phyloP scores from a whole-genome alignment of 2,329 filamentous ascomycete species.

The Plectosphaerella cucumerina region DNA sequence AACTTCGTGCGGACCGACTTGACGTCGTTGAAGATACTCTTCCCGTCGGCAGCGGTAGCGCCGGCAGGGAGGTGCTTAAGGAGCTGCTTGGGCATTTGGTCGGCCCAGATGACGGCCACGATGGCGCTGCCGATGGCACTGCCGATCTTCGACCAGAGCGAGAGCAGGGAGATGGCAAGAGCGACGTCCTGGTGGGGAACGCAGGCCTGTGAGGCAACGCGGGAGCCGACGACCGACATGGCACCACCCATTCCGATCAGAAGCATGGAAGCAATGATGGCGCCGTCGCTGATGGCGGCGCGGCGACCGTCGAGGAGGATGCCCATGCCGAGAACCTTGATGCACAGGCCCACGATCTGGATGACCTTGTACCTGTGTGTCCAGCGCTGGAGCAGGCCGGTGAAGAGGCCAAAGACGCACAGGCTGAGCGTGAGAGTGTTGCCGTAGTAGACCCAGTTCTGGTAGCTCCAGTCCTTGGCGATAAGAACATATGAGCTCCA shows the following conservation, averaged over 20 bases:
- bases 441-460: conserved; percentile 11
- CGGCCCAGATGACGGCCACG: conserved; percentile 8
- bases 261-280: conserved; percentile 72
- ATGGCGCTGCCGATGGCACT: conserved; percentile 8
- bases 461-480: conserved; percentile 9
- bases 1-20: conserved; percentile 10
- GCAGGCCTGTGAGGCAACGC: conserved; percentile 6
- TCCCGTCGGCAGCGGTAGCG: conserved; percentile 15
- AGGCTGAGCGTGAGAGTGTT: conserved; percentile 9
- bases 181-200: conserved; percentile 9
- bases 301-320: conserved; percentile 11
- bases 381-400: conserved; percentile 8
- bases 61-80: conserved; percentile 16
- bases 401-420: conserved; percentile 7
- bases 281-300: conserved; percentile 5
- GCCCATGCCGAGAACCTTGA: conserved; percentile 22
- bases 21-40: conserved; percentile 9
- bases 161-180: conserved; percentile 6
- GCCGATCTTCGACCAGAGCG: conserved; percentile 9
- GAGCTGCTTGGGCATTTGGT: conserved; percentile 19
- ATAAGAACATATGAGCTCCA: conserved; percentile 10
- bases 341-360: conserved; percentile 14
- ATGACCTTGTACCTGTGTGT: conserved; percentile 9
- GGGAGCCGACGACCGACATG: conserved; percentile 10
- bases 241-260: conserved; percentile 57